Evolutionary conservation across 1,139 yeast species (phyloP).

Genomic region (Kurtzmaniella natalensis): DNA sequence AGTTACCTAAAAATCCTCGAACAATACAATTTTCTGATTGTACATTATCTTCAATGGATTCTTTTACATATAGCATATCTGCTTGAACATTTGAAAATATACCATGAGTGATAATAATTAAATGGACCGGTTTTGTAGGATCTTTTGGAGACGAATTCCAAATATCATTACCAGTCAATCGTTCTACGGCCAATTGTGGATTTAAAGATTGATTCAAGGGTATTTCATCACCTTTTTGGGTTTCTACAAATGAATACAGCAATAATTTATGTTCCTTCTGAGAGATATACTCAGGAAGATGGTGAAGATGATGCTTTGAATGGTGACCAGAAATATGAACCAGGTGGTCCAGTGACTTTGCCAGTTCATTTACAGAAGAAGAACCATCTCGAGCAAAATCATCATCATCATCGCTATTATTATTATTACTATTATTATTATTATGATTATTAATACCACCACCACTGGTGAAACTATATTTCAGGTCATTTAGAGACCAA

Average conservation of each 20-base stretch:
- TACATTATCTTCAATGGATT: slow-evolving; percentile 60
- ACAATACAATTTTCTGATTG: slow-evolving; percentile 60
- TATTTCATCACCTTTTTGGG: slow-evolving; percentile 9
- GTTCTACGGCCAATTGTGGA: slow-evolving; percentile 35
- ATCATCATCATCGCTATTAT: too few species aligned
- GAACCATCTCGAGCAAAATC: too few species aligned
- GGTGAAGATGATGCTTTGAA: slow-evolving; percentile 13
- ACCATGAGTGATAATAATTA: slow-evolving; percentile 84
- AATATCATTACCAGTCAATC: slow-evolving; percentile 57
- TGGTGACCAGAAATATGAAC: not conserved
- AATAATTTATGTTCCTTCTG: not conserved
- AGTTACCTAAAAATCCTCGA: slow-evolving; percentile 78
- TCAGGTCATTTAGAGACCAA: too few species aligned
- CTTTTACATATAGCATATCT: slow-evolving; percentile 84
- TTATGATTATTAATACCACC: too few species aligned
- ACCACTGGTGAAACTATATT: too few species aligned
- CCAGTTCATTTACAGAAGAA: too few species aligned
- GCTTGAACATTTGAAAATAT: slow-evolving; percentile 85
- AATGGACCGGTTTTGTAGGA: slow-evolving; percentile 53
- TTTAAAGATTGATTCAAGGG: slow-evolving; percentile 13
- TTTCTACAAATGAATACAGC: not conserved
- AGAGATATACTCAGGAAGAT: too few species aligned
- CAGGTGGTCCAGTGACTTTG: too few species aligned
- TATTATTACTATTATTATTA: too few species aligned
- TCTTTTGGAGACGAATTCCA: slow-evolving; percentile 55